Evolutionary conservation across 495 filamentous ascomycete species (phyloP), one percentile per base, ranked within the genome.

Genomic region (Penicillium ochrochloron): DNA sequence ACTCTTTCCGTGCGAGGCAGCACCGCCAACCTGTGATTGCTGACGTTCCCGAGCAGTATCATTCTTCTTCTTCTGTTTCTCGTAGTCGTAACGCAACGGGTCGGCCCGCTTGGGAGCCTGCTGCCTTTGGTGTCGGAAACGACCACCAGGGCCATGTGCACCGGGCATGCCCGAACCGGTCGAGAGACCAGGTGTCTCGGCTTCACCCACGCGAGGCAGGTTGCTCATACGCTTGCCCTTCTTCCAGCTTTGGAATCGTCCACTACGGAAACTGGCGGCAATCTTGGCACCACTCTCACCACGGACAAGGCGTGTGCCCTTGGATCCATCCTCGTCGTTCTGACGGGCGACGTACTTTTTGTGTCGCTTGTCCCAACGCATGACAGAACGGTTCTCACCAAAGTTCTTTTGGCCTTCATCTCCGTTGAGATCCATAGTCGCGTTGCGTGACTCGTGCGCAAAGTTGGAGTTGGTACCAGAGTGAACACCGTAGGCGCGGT

Each of bases 251-350:
- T 97, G 92, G 76, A 97, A 99, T 33, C 96, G 88, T 41, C 96
- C 95, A 73, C 90, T 94, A 67, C 93, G 88, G 85, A 98, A 97
- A 65, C 83, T 89, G 50, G 95, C 92, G 1, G 95, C 91, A 62
- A 99, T 97, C 84, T 97, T 98, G 79, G 92, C 92, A 51, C 95
- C 95, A 73, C 86, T 90, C 79, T 99, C 95, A 61, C 96, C 93
- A 53, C 87, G 84, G 44, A 99, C 90, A 77, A 97, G 87, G 60
- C 88, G 90, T n/a, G 80, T 80, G 55, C 93, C 92, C 74, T 90
- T 90, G 54, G 88, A 92, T 19, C 95, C 96, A 80, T 97, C 95
- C 70, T 96, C 92, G 76, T 98, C 95, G 82, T 98, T 97, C 63
- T 86, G 88, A 29, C 89, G 84, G 2, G 90, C 79, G 8, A 99